These are phyloP conservation scores for Voacanga thouarsii DNA, from an alignment of 257 asterid species.

Conservation along the genomic window DNA sequence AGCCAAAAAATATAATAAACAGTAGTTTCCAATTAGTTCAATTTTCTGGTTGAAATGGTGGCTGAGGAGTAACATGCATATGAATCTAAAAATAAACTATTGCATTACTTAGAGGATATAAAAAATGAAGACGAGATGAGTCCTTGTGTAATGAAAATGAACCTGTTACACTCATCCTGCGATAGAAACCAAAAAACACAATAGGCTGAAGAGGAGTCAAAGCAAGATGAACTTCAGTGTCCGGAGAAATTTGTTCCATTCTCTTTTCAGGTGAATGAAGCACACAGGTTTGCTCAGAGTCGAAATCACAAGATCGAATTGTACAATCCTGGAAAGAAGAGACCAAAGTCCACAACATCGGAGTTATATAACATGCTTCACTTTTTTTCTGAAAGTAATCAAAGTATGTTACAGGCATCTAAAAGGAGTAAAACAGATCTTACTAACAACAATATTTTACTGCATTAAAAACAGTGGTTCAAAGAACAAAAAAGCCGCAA, in stretches of 20 bases:
- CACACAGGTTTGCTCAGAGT: slow-evolving; percentile 92
- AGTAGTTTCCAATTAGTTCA: background rate
- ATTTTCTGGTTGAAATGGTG: background rate
- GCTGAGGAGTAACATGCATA: background rate
- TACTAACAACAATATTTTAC: background rate
- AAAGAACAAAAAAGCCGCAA: background rate
- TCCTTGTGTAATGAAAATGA: slow-evolving; percentile 8
- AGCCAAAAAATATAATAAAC: background rate
- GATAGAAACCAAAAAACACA: slow-evolving; percentile 95
- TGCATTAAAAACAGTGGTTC: background rate
- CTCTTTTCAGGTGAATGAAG: slow-evolving; percentile 99
- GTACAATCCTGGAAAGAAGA: slow-evolving; percentile 76
- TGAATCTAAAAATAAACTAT: background rate
- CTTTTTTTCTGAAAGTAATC: background rate
- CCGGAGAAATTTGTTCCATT: slow-evolving; percentile 79
- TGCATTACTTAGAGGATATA: background rate
- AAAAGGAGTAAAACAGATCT: background rate
- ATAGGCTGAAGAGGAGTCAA: slow-evolving; percentile 97
- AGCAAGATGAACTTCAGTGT: slow-evolving; percentile 98
- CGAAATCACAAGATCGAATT: slow-evolving; percentile 94
- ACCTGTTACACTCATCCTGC: slow-evolving; percentile 99
- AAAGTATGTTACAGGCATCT: background rate
- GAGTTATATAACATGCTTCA: background rate
- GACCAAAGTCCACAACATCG: slow-evolving; percentile 1
- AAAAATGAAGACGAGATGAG: background rate